Evolutionary conservation across 306 rosid genomes (phyloP).

Genomic region (Macrotyloma uniflorum): DNA sequence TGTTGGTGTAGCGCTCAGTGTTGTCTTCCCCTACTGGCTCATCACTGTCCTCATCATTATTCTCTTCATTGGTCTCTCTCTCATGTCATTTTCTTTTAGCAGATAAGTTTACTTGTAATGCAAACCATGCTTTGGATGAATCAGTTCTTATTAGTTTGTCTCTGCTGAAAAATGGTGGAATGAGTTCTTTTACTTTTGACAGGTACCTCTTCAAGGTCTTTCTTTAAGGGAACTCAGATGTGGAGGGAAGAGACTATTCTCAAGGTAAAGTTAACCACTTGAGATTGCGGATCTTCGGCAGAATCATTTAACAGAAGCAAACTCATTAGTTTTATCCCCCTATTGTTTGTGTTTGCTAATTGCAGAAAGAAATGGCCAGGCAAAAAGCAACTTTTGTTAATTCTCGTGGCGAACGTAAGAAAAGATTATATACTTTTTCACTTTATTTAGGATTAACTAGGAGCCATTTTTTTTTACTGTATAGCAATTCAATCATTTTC

Average conservation of each 20-base stretch:
- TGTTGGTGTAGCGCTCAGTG: constrained; percentile 83
- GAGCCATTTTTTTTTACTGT: background rate
- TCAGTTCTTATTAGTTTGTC: background rate
- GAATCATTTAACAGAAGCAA: background rate
- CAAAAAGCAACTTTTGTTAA: constrained; percentile 46
- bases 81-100: background rate
- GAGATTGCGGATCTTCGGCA: background rate
- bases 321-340: background rate
- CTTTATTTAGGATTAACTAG: background rate
- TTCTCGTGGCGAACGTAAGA: constrained; percentile 80
- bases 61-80: constrained; percentile 73
- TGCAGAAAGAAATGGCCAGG: constrained; percentile 66
- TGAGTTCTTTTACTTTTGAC: background rate
- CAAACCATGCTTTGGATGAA: background rate
- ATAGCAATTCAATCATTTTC: background rate
- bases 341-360: background rate
- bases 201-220: constrained; percentile 93
- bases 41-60: constrained; percentile 87
- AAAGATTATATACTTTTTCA: background rate
- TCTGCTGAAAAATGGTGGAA: constrained; percentile 7
- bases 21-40: constrained; percentile 94
- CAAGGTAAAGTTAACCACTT: constrained; percentile 42
- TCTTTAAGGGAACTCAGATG: constrained; percentile 74
- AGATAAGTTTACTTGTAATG: background rate
- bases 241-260: constrained; percentile 86